Evolutionary conservation across 768 basidiomycete genomes (phyloP), one percentile per base, ranked within the genome.

Genomic region (Sarcomyxa edulis): DNA sequence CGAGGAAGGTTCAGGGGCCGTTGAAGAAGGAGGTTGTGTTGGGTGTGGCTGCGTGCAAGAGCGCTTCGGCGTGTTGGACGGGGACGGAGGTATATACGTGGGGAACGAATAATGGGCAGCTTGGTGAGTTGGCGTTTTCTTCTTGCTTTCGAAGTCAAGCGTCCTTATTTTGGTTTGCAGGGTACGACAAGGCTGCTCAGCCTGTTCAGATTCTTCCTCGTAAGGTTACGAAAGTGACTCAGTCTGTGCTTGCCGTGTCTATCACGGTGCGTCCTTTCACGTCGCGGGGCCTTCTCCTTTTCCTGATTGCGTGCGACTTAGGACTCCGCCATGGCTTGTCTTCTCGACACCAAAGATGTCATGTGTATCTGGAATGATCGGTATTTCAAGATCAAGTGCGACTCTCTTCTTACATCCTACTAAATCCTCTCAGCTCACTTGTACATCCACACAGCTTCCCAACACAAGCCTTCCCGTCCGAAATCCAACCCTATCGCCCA

Each of bases 101-200:
- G 93, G 96, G 96, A 0, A 88, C 84, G 18, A 96, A 97, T 58
- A 74, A 71, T 28, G 96, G 96, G 1, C 96, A 99, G 56, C 70
- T 98, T 3, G 94, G 93, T 80, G 44, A 37, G 71, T 52, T 11
- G 19, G 37, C 2, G 48, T 39, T 34, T 6, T 10, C 30, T 30
- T 35, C 6, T 20, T 19, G 20, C 15, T 16, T 27, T 26, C 10
- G 26, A 10, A 5, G 9, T 21, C 19, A 5, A 29, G 41, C 15
- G 10, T 7, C 15, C 12, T 29, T 6, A 21, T 46, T 22, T 37
- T 8, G 36, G 19, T 37, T 6, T 31, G 6, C 34, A 87, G 87
- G 89, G 1, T 93, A 93, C 47, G 84, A 90, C 45, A 85, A 77
- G 53, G 59, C 63, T 11, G 66, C 82, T 1, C 85, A 84, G 40